A percentile compares a stretch with the other conserved stretches of the same genome.
Conservation (phyloP, 495 filamentous ascomycete species). For the Aspergillus nanangensis region DNA sequence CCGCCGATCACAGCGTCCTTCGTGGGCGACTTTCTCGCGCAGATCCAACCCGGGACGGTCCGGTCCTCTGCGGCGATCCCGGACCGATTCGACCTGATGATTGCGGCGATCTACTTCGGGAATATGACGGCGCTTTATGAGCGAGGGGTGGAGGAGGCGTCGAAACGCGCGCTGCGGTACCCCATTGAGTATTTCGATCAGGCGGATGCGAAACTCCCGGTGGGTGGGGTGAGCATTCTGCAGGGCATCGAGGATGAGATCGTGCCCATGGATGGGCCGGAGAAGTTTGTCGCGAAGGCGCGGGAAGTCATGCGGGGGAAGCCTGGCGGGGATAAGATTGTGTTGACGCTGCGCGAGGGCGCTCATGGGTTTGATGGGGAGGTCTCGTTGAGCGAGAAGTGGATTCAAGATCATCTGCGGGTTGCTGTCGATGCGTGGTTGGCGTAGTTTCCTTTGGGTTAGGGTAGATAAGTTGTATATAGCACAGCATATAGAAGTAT, state of each 20-base stretch:
- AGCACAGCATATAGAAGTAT: background rate
- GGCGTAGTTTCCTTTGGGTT: slow-evolving; percentile 9
- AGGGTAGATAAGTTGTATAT: no score
- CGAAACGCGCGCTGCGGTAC: slow-evolving; percentile 10
- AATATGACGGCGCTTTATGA: slow-evolving; percentile 11
- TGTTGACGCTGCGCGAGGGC: slow-evolving; percentile 18
- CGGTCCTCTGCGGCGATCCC: slow-evolving; percentile 5
- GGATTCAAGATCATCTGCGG: slow-evolving; percentile 15
- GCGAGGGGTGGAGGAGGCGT: slow-evolving; percentile 10
- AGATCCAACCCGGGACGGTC: slow-evolving; percentile 7
- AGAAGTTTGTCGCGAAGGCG: slow-evolving; percentile 23
- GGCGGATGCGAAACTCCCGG: slow-evolving; percentile 12
- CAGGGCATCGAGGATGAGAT: slow-evolving; percentile 21
- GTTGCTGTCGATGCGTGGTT: slow-evolving; percentile 19
- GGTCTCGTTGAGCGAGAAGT: slow-evolving; percentile 13
- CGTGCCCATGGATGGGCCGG: slow-evolving; percentile 14
- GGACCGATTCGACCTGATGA: slow-evolving; percentile 12
- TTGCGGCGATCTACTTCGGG: slow-evolving; percentile 15
- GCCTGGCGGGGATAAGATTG: slow-evolving; percentile 14
- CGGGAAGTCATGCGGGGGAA: slow-evolving; percentile 10
- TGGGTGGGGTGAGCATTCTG: slow-evolving; percentile 21
- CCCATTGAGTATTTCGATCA: slow-evolving; percentile 15
- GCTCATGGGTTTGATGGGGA: slow-evolving; percentile 26
- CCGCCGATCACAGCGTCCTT: slow-evolving; percentile 7
- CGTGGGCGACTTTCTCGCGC: slow-evolving; percentile 8